A percentile compares a stretch with the other conserved stretches of the same genome.
Conservation (phyloP, 495 filamentous ascomycete species). For the Extremus antarcticus region DNA sequence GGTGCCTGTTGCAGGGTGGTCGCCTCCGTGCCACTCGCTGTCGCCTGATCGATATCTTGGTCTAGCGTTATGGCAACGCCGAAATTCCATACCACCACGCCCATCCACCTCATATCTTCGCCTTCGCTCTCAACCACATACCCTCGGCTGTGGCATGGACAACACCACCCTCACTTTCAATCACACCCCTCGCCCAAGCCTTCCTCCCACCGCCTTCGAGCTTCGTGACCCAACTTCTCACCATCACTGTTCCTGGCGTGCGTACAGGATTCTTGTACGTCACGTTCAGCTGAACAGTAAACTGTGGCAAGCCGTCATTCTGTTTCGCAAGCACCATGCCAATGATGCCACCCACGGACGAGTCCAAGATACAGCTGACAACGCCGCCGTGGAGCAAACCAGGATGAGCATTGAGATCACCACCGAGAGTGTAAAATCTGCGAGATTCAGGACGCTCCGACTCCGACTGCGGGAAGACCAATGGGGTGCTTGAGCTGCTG, state of each 20-base stretch:
- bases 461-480: background rate
- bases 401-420: slow-evolving; percentile 2
- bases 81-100: background rate
- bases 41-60: no score
- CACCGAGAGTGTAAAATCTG: slow-evolving; percentile 3
- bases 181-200: slow-evolving; percentile 1
- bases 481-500: background rate
- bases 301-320: background rate
- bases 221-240: background rate
- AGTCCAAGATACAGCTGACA: background rate
- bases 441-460: background rate
- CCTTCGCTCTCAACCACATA: slow-evolving; percentile 2
- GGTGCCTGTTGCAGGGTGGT: no score
- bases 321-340: background rate
- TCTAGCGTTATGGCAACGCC: background rate
- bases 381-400: slow-evolving; percentile 3
- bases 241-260: slow-evolving; percentile 5
- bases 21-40: no score
- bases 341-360: background rate
- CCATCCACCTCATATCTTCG: background rate
- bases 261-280: slow-evolving; percentile 3
- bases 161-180: slow-evolving; percentile 2
- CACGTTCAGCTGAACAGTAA: slow-evolving; percentile 6
- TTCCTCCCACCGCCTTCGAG: slow-evolving; percentile 1
- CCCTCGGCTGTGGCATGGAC: slow-evolving; percentile 1